Evolutionary conservation across 495 filamentous ascomycete species (phyloP).

Genomic region (Lindgomyces ingoldianus): DNA sequence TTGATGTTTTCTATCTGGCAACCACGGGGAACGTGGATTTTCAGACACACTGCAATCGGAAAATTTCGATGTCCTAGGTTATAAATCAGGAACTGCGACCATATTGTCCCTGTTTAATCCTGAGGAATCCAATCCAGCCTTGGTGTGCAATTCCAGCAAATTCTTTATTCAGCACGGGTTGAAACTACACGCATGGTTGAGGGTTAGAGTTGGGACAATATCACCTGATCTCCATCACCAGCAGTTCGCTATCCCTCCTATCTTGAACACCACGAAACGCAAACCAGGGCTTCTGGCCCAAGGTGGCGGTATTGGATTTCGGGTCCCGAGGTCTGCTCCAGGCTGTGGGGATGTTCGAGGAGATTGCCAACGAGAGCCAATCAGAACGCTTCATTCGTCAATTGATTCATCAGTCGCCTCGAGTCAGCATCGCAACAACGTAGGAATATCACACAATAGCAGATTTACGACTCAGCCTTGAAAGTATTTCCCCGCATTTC

Average conservation of each 20-base stretch:
- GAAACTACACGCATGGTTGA: too few relatives aligned
- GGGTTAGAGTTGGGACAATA: background rate
- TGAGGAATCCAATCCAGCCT: too few relatives aligned
- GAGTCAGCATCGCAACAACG: constrained; percentile 16
- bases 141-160: too few relatives aligned
- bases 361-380: background rate
- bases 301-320: constrained; percentile 7
- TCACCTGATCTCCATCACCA: background rate
- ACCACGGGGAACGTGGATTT: too few relatives aligned
- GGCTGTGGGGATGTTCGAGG: background rate
- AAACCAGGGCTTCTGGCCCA: background rate
- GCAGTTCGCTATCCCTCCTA: background rate
- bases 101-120: too few relatives aligned
- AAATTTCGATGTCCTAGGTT: too few relatives aligned
- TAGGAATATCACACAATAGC: background rate
- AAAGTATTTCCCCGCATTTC: constrained; percentile 21
- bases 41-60: too few relatives aligned
- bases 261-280: background rate
- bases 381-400: background rate
- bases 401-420: background rate
- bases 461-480: background rate
- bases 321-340: background rate
- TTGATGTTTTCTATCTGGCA: too few relatives aligned
- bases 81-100: too few relatives aligned
- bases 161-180: too few relatives aligned